Conservation (phyloP, 345 rosid species). For the Toxicodendron radicans region DNA sequence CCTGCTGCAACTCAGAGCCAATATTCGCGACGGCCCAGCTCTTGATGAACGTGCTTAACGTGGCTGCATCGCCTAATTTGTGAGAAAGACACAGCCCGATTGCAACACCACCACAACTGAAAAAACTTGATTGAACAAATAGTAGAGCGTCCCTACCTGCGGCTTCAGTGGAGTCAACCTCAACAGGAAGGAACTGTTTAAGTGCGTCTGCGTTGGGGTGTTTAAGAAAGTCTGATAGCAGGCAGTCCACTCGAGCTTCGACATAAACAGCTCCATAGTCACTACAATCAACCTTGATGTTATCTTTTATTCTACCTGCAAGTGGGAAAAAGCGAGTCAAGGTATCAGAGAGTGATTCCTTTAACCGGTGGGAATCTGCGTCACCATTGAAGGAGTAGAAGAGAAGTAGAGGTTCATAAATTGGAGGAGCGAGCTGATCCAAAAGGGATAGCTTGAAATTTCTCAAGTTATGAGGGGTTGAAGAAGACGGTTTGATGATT, state of each 20-base stretch:
- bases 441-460: slow-evolving; percentile 28
- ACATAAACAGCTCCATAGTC: slow-evolving; percentile 21
- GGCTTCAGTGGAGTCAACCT: slow-evolving; percentile 1
- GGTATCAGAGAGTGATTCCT: slow-evolving; percentile 26
- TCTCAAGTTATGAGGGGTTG: slow-evolving; percentile 19
- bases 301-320: slow-evolving; percentile 24
- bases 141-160: neutral
- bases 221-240: slow-evolving; percentile 18
- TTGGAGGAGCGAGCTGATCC: slow-evolving; percentile 32
- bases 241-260: slow-evolving; percentile 20
- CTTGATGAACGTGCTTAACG: slow-evolving; percentile 19
- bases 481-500: slow-evolving; percentile 33
- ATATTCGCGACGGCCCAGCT: slow-evolving; percentile 22
- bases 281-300: slow-evolving; percentile 11
- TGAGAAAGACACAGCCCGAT: slow-evolving; percentile 21
- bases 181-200: slow-evolving; percentile 18
- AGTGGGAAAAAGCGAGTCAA: slow-evolving; percentile 19
- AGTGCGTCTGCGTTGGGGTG: slow-evolving; percentile 18
- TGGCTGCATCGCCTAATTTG: slow-evolving; percentile 23
- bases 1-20: neutral
- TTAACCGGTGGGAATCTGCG: slow-evolving; percentile 1
- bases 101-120: slow-evolving; percentile 30
- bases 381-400: slow-evolving; percentile 11
- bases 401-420: slow-evolving; percentile 19
- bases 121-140: slow-evolving; percentile 26